Conservation (phyloP, 2,329 filamentous ascomycete genomes). For the Fusarium gaditjirri region DNA sequence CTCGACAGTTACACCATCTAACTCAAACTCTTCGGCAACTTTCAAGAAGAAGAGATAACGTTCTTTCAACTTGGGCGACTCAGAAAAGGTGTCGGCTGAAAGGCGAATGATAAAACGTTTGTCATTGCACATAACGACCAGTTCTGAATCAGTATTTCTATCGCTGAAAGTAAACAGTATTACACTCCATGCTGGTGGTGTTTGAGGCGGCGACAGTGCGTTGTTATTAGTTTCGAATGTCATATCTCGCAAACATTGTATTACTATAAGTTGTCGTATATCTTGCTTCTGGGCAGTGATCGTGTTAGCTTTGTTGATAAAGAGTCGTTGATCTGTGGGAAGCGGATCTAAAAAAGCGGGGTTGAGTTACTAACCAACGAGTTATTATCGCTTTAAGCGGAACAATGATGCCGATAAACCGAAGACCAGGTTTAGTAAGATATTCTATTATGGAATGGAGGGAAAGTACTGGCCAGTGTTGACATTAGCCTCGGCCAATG, state of each 20-base stretch:
- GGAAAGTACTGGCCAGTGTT: too few species aligned
- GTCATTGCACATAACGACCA: not conserved
- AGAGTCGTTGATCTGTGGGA: too few species aligned
- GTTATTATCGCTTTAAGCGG: too few species aligned
- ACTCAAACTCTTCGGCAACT: not conserved
- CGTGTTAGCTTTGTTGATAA: not conserved
- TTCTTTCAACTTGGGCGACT: not conserved
- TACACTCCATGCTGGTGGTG: fast-evolving
- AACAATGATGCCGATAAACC: too few species aligned
- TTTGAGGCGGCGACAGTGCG: fast-evolving
- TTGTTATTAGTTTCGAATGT: fast-evolving
- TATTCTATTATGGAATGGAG: too few species aligned
- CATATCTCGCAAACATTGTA: fast-evolving
- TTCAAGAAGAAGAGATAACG: not conserved
- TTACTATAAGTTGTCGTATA: fast-evolving
- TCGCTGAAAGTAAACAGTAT: not conserved
- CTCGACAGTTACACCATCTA: not conserved
- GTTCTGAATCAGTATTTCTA: not conserved
- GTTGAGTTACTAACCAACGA: too few species aligned
- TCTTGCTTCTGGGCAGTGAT: fast-evolving
- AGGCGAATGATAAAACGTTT: not conserved
- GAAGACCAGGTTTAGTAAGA: too few species aligned
- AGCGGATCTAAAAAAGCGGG: too few species aligned
- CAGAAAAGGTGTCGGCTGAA: fast-evolving
- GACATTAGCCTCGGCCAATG: too few species aligned